These are phyloP conservation scores for Colletotrichum magnum DNA, from an alignment of 2,329 filamentous ascomycete genomes.

Conservation along the genomic window DNA sequence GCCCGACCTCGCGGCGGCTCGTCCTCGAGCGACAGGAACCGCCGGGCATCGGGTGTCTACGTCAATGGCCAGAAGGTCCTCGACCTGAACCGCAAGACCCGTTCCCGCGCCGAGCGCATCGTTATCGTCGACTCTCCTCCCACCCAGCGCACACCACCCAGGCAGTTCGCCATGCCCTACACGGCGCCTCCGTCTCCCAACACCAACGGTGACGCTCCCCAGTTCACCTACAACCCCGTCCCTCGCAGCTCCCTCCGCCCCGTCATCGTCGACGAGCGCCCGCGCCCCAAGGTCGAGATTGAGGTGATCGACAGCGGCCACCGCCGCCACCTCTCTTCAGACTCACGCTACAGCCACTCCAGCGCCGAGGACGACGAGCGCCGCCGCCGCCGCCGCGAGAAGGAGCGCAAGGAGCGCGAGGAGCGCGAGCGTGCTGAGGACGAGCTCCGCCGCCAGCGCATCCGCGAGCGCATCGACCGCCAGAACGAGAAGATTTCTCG, in stretches of 20 bases:
- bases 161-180: slow-evolving; percentile 54
- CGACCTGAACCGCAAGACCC: slow-evolving; percentile 51
- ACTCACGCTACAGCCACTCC: slow-evolving; percentile 51
- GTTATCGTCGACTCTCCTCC: slow-evolving; percentile 61
- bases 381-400: slow-evolving; percentile 44
- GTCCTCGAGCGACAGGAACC: slow-evolving; percentile 47
- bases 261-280: slow-evolving; percentile 56
- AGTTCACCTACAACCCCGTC: slow-evolving; percentile 42
- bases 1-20: slow-evolving; percentile 53
- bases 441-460: slow-evolving; percentile 45
- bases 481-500: slow-evolving; percentile 59
- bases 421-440: slow-evolving; percentile 47
- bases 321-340: slow-evolving; percentile 53
- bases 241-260: slow-evolving; percentile 47
- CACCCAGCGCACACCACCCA: slow-evolving; percentile 63
- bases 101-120: slow-evolving; percentile 57
- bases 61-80: slow-evolving; percentile 54
- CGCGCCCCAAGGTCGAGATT: slow-evolving; percentile 51
- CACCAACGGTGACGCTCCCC: slow-evolving; percentile 42
- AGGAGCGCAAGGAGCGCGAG: slow-evolving; percentile 43
- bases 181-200: slow-evolving; percentile 54
- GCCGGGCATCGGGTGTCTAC: slow-evolving; percentile 53
- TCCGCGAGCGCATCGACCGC: slow-evolving; percentile 53
- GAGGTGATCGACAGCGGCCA: slow-evolving; percentile 52
- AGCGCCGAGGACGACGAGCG: slow-evolving; percentile 48